Conservation (phyloP, 2,329 filamentous ascomycete species). For the Periconia digitata region DNA sequence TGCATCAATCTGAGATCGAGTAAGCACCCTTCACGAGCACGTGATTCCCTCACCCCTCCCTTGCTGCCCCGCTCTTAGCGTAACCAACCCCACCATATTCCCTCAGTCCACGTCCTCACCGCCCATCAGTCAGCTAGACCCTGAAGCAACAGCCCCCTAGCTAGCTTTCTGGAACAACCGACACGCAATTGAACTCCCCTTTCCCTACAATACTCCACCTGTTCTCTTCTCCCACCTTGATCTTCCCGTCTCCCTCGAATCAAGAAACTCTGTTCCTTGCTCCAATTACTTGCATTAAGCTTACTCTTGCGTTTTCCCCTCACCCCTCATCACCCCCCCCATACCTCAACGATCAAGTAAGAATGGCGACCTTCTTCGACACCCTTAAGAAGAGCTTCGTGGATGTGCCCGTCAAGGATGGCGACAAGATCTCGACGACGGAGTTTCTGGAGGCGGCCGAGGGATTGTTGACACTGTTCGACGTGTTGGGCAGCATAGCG, state of each 20-base stretch:
- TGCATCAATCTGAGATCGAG: too few relatives aligned
- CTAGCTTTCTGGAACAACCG: too few relatives aligned
- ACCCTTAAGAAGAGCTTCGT: constrained; percentile 81
- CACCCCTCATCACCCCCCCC: not conserved
- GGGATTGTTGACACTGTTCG: constrained; percentile 74
- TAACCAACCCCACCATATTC: constrained; percentile 7
- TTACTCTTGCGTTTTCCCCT: not conserved
- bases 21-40: too few relatives aligned
- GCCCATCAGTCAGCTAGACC: not conserved
- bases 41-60: too few relatives aligned
- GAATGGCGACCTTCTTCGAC: constrained; percentile 73
- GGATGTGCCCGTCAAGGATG: constrained; percentile 75
- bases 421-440: constrained; percentile 76
- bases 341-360: constrained; percentile 5
- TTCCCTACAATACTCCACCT: not conserved
- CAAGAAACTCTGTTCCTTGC: not conserved
- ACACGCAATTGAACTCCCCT: not conserved
- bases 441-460: constrained; percentile 92
- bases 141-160: too few relatives aligned
- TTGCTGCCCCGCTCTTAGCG: too few relatives aligned
- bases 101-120: constrained; percentile 6
- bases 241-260: not conserved
- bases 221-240: not conserved
- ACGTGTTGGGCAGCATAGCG: constrained; percentile 67
- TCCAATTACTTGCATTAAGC: not conserved